A percentile compares a stretch with the other conserved stretches of the same genome.
Conservation (phyloP, 2,329 filamentous ascomycete species). For the Fusarium verrucosum region DNA sequence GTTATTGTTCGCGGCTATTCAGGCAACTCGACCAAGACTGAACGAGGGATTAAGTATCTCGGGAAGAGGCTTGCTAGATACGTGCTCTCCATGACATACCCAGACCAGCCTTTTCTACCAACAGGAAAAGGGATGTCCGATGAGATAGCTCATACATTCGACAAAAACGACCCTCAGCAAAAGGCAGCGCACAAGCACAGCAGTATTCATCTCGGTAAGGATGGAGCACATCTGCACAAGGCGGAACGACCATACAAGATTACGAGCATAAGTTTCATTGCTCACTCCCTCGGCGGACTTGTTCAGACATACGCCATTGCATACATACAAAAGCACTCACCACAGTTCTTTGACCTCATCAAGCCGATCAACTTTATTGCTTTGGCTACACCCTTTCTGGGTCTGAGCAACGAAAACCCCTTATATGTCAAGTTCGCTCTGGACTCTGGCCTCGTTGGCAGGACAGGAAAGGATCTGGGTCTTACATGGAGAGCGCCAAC, state of each 20-base stretch:
- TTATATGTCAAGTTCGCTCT: slow-evolving; percentile 97
- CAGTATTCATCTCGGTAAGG: slow-evolving; percentile 64
- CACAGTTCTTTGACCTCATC: slow-evolving; percentile 86
- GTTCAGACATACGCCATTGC: slow-evolving; percentile 94
- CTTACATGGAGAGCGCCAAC: slow-evolving; percentile 93
- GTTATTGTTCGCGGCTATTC: slow-evolving; percentile 90
- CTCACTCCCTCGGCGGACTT: slow-evolving; percentile 88
- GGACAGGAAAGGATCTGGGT: slow-evolving; percentile 93
- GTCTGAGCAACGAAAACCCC: slow-evolving; percentile 96
- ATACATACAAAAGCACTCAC: slow-evolving; percentile 96
- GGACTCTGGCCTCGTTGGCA: slow-evolving; percentile 95
- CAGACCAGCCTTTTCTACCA: slow-evolving; percentile 89
- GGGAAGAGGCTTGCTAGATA: slow-evolving; percentile 94
- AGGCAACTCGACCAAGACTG: slow-evolving; percentile 89
- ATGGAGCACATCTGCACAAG: slow-evolving; percentile 62
- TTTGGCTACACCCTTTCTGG: slow-evolving; percentile 86
- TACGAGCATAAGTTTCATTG: slow-evolving; percentile 94
- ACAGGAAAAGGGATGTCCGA: slow-evolving; percentile 61
- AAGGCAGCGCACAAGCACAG: slow-evolving; percentile 68
- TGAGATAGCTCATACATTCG: slow-evolving; percentile 52
- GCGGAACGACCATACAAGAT: slow-evolving; percentile 75
- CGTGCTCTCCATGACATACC: slow-evolving; percentile 88
- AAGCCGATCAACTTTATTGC: slow-evolving; percentile 90
- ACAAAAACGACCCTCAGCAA: slow-evolving; percentile 57
- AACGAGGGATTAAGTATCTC: slow-evolving; percentile 95